Base-by-base conservation (phyloP, 1,284 basidiomycete species). In the Moesziomyces parantarcticus region DNA sequence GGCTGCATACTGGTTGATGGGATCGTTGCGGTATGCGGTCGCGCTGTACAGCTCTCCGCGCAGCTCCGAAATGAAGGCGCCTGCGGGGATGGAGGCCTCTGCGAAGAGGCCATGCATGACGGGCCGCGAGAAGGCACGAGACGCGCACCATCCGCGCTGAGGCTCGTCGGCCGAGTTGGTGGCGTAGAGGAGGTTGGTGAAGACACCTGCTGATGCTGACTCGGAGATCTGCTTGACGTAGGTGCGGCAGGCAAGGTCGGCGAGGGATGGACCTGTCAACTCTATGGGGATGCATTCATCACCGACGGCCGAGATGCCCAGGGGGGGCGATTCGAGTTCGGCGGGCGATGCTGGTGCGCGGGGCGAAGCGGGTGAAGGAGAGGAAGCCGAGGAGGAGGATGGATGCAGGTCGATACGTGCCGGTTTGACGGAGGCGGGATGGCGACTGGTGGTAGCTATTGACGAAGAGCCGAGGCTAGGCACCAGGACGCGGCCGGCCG, bases 1-100 rank as follows among this genome's bases (percentile, higher is more conserved):
- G 0, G 81, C 79, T 0, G 82, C 73, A 69, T 88, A 88, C 76
- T 88, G 87, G 64, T 88, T 88, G 75, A 87, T 85, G 7, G 87
- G 86, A 72, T 88, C 85, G 13, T 58, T 56, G 39, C 82, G 78
- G 57, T 86, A 86, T 20, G 74, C 44, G 32, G 78, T 78, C 14
- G 85, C 77, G 42, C 79, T 77, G 45, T 75, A 69, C 13, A 86
- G 68, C 42, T 85, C 80, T 34, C 85, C 85, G 16, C 63, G 56
- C 29, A 84, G 76, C 50, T 83, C 80, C 40, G 72, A 56, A 52
- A 86, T 84, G 73, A 84, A 85, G 5, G 80, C 74, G 14, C 85
- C 85, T 0, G 84, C 66, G 3, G 84, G 50, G 42, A 86, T 85
- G 6, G 80, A 58, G 2, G 65, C 51, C 9, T 83, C 76, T 8